Percentiles rank a stretch among this genome's conserved stretches.
These are phyloP conservation scores for Naegleria fowleri DNA, from an alignment of 208 protist species.

Conservation along the genomic window DNA sequence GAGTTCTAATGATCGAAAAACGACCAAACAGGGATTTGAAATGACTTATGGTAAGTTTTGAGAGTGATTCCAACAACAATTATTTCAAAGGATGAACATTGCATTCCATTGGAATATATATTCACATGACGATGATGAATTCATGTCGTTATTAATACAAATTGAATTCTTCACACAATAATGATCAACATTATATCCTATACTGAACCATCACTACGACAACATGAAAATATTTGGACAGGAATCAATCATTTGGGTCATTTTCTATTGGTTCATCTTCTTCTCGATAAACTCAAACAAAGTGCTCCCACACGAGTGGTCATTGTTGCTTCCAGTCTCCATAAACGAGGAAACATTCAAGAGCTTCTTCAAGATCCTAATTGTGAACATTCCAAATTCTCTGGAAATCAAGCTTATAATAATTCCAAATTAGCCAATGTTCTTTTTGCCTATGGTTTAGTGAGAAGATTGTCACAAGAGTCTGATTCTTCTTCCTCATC, in stretches of 20 bases:
- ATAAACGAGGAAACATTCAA: background rate
- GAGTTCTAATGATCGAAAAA: background rate
- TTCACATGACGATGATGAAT: too few species aligned
- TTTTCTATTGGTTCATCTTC: background rate
- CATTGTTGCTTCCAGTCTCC: background rate
- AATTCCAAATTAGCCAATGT: background rate
- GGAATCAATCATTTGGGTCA: background rate
- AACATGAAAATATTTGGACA: too few species aligned
- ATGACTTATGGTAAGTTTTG: background rate
- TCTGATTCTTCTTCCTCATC: too few species aligned
- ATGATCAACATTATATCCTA: too few species aligned
- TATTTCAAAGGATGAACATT: too few species aligned
- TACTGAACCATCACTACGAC: too few species aligned
- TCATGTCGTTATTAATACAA: too few species aligned
- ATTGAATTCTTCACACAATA: too few species aligned
- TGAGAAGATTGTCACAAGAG: background rate
- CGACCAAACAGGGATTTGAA: background rate
- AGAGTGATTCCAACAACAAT: too few species aligned
- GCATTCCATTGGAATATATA: too few species aligned
- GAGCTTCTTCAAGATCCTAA: background rate
- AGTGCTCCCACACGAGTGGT: background rate
- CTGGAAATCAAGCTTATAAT: background rate
- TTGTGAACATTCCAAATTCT: background rate
- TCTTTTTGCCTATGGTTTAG: background rate
- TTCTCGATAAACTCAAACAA: background rate